A percentile compares a stretch with the other conserved stretches of the same genome.
phyloP scores from a whole-genome alignment of 768 basidiomycete species.

The Russula sp. region DNA sequence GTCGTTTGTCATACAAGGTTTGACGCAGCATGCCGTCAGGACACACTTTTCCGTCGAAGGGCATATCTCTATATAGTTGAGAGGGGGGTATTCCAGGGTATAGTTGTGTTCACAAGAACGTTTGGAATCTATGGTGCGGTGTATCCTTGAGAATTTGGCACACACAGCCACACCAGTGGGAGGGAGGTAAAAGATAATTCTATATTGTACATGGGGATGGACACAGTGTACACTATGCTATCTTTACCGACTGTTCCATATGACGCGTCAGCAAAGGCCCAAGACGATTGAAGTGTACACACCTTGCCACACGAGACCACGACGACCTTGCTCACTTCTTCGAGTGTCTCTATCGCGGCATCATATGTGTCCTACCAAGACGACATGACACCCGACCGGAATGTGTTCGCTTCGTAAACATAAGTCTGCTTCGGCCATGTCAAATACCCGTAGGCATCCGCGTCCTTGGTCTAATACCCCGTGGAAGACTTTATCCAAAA shows the following conservation, averaged over 20 bases:
- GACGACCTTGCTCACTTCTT: constrained; percentile 93
- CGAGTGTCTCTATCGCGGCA: constrained; percentile 83
- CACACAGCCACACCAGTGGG: too few species aligned
- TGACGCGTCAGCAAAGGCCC: not conserved
- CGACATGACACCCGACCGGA: not conserved
- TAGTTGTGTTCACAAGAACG: too few species aligned
- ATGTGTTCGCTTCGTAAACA: constrained; percentile 31
- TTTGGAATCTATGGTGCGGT: too few species aligned
- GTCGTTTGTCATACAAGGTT: too few species aligned
- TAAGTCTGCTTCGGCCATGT: constrained; percentile 80
- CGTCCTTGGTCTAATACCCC: constrained; percentile 98
- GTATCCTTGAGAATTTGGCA: not conserved
- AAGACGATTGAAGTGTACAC: constrained; percentile 24
- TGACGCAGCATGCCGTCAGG: too few species aligned
- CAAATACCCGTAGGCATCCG: too few species aligned
- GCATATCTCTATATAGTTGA: too few species aligned
- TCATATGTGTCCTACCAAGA: constrained; percentile 70
- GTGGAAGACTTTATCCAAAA: constrained; percentile 88
- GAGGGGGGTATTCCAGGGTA: too few species aligned
- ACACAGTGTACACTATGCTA: too few species aligned
- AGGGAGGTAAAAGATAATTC: not conserved
- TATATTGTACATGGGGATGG: not conserved
- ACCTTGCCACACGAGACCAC: constrained; percentile 83
- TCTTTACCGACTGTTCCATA: constrained; percentile 21
- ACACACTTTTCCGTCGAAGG: too few species aligned